A percentile compares a stretch with the other conserved stretches of the same genome.
Evolutionary conservation across 1,284 basidiomycete genomes (phyloP).

Genomic region (Cutaneotrichosporon cyanovorans): DNA sequence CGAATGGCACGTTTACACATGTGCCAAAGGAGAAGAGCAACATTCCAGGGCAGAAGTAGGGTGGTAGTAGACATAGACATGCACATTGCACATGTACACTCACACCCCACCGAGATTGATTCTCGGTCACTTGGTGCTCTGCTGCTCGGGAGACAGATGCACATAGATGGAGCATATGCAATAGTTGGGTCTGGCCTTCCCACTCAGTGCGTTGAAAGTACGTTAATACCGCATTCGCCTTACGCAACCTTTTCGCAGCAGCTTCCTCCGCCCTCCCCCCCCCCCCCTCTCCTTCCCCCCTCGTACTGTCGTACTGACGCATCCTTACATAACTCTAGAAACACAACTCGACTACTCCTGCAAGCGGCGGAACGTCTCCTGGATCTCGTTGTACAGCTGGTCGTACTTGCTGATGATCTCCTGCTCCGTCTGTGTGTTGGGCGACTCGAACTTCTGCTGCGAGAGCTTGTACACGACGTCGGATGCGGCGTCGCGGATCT

Average conservation of each 20-base stretch:
- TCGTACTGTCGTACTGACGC: no score
- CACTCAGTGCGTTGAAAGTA: no score
- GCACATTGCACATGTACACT: no score
- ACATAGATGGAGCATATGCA: no score
- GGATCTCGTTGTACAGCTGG: conserved; percentile 68
- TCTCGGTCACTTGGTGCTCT: no score
- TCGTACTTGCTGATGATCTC: conserved; percentile 72
- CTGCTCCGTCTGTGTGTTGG: conserved; percentile 68
- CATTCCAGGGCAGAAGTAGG: conserved; percentile 34
- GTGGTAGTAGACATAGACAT: neutral
- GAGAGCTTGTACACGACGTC: conserved; percentile 94
- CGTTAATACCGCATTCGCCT: no score
- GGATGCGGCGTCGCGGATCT: conserved; percentile 73
- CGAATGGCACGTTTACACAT: conserved; percentile 63
- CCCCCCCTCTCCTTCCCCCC: no score
- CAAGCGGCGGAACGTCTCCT: conserved; percentile 79
- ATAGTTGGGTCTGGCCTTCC: no score
- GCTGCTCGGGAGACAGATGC: no score
- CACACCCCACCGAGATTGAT: no score
- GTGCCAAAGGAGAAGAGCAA: conserved; percentile 40
- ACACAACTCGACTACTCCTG: conserved; percentile 54
- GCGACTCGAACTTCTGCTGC: conserved; percentile 94
- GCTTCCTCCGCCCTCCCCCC: no score
- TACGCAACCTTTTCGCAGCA: no score
- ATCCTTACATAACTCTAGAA: neutral